Percentiles rank a stretch among this genome's conserved stretches.
Conservation (phyloP, 768 basidiomycete genomes). For the Amylocystis lapponica region DNA sequence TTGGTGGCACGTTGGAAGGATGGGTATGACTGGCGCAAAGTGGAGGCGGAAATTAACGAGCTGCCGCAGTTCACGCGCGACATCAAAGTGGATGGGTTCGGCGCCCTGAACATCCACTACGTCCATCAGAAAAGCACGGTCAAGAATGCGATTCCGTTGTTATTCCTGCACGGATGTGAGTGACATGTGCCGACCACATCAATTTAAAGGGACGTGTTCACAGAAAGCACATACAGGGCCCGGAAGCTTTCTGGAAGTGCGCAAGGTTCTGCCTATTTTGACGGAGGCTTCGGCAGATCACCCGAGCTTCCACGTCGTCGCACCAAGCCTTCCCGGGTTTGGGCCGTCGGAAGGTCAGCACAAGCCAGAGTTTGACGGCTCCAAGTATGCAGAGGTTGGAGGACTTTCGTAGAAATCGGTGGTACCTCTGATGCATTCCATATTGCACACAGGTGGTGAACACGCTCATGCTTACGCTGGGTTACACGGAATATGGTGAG, state of each 20-base stretch:
- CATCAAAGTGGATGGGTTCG: slow-evolving; percentile 27
- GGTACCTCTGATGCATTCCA: neutral
- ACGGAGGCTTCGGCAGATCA: slow-evolving; percentile 13
- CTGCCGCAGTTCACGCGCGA: slow-evolving; percentile 32
- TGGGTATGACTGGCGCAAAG: slow-evolving; percentile 25
- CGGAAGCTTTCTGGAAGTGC: slow-evolving; percentile 21
- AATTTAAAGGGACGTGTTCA: slow-evolving; percentile 5
- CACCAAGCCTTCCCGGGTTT: slow-evolving; percentile 22
- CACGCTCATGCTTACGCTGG: slow-evolving; percentile 26
- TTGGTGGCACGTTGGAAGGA: slow-evolving; percentile 24
- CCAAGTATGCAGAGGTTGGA: slow-evolving; percentile 21
- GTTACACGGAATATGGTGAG: slow-evolving; percentile 21
- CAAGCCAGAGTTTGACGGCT: slow-evolving; percentile 20
- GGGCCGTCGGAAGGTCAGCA: slow-evolving; percentile 21
- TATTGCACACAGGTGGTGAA: slow-evolving; percentile 14
- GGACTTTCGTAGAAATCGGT: neutral
- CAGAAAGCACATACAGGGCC: slow-evolving; percentile 19
- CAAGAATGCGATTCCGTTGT: slow-evolving; percentile 22
- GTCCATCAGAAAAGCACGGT: slow-evolving; percentile 27
- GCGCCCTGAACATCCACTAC: slow-evolving; percentile 29
- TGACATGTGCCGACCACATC: slow-evolving; percentile 5
- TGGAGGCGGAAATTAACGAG: slow-evolving; percentile 27
- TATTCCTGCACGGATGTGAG: slow-evolving; percentile 29
- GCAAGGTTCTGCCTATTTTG: slow-evolving; percentile 21
- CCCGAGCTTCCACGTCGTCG: slow-evolving; percentile 25